Percentiles rank a stretch among this genome's conserved stretches.
phyloP scores from a whole-genome alignment of 345 rosid species.

The Turnera subulata region DNA sequence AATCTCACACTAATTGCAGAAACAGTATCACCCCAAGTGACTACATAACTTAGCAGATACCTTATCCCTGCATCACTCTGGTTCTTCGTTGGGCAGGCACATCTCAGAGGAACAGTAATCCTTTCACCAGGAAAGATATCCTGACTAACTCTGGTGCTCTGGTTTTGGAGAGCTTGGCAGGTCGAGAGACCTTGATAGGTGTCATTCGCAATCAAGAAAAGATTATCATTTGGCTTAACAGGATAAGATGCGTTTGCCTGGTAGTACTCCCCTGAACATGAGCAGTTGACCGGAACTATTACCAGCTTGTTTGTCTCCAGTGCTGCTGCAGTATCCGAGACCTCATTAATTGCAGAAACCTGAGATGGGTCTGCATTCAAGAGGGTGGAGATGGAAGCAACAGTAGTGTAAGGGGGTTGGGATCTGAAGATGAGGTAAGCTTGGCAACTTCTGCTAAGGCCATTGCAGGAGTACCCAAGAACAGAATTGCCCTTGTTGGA shows the following conservation, averaged over 20 bases:
- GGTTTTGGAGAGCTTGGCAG: conserved; percentile 60
- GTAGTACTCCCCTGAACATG: conserved; percentile 53
- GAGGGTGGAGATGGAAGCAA: conserved; percentile 50
- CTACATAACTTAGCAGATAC: conserved; percentile 27
- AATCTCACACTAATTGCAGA: conserved; percentile 1
- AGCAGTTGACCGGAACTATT: conserved; percentile 64
- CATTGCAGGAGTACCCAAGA: conserved; percentile 77
- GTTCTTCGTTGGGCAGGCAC: conserved; percentile 39
- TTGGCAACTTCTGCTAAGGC: conserved; percentile 51
- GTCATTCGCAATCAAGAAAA: conserved; percentile 40
- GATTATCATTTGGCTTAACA: conserved; percentile 22
- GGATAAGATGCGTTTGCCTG: conserved; percentile 51
- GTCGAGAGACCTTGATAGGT: conserved; percentile 74
- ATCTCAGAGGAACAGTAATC: conserved; percentile 43
- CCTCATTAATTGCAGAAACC: conserved; percentile 44
- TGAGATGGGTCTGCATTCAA: conserved; percentile 41
- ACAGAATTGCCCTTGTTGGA: conserved; percentile 32
- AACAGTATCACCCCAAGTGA: conserved; percentile 9
- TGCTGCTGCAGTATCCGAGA: conserved; percentile 24
- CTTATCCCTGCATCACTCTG: conserved; percentile 31
- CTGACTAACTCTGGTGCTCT: conserved; percentile 20
- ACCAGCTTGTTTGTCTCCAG: conserved; percentile 43
- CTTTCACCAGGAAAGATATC: conserved; percentile 30
- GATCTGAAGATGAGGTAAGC: conserved; percentile 61
- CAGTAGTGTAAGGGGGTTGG: conserved; percentile 43